Evolutionary conservation across 2,329 filamentous ascomycete genomes (phyloP).

Genomic region (Penicillium sp.): DNA sequence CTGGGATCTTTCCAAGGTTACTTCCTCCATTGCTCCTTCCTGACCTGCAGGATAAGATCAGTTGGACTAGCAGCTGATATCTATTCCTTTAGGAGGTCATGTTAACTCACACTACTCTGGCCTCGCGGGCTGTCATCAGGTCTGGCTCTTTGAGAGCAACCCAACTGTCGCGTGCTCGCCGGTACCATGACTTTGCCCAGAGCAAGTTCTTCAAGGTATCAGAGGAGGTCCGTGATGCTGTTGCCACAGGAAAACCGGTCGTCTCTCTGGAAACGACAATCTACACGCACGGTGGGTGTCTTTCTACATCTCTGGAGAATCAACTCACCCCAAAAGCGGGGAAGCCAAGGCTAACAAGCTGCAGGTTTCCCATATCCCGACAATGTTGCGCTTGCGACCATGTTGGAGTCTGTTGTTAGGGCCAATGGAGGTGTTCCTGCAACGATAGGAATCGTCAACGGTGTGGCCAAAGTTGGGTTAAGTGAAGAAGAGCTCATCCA

Average conservation of each 20-base stretch:
- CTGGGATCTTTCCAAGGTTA: constrained; percentile 12
- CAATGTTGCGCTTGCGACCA: constrained; percentile 73
- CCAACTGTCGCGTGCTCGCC: constrained; percentile 19
- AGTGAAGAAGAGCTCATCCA: constrained; percentile 69
- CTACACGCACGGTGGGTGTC: constrained; percentile 77
- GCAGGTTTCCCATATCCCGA: constrained; percentile 70
- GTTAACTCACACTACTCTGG: constrained; percentile 19
- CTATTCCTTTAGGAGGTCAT: background rate
- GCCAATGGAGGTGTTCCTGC: constrained; percentile 81
- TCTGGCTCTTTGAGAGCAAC: constrained; percentile 18
- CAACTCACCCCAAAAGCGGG: background rate
- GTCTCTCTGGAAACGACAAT: constrained; percentile 95
- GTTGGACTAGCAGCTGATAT: background rate
- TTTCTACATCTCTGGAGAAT: background rate
- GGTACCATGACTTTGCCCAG: constrained; percentile 33
- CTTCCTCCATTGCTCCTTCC: background rate
- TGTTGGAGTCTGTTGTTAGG: constrained; percentile 80
- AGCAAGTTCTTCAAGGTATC: constrained; percentile 68
- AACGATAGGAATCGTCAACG: constrained; percentile 84
- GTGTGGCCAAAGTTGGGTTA: constrained; percentile 79
- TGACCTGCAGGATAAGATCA: background rate
- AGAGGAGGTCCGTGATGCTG: constrained; percentile 78
- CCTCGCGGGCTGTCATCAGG: constrained; percentile 25
- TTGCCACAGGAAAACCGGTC: constrained; percentile 74
- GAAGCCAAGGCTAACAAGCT: constrained; percentile 9